Percentiles rank a stretch among this genome's conserved stretches.
These are phyloP conservation scores for Monilinia laxa DNA, from an alignment of 2,329 filamentous ascomycete species.

Conservation along the genomic window DNA sequence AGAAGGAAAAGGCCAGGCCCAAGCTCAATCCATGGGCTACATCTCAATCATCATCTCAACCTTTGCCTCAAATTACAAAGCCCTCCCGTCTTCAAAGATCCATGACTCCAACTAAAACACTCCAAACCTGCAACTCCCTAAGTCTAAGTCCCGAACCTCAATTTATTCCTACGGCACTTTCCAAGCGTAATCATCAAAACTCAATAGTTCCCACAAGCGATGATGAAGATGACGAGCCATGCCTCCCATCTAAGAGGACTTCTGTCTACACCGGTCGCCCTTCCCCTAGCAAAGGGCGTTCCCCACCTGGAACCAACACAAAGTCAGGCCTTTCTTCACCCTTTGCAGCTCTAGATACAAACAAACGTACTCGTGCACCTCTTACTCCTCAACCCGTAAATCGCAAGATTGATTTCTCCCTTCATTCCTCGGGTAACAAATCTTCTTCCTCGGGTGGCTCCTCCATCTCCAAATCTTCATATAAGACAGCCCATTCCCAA, in stretches of 20 bases:
- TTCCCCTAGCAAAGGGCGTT: background rate
- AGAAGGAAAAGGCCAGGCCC: conserved; percentile 9
- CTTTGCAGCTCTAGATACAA: background rate
- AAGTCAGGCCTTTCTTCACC: background rate
- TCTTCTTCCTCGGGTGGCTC: conserved; percentile 16
- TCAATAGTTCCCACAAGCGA: background rate
- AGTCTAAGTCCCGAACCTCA: conserved; percentile 10
- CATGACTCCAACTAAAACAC: background rate
- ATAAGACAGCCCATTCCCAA: conserved; percentile 18
- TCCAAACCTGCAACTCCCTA: conserved; percentile 6
- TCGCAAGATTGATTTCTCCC: conserved; percentile 13
- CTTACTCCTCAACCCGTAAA: conserved; percentile 16
- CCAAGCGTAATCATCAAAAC: conserved; percentile 3
- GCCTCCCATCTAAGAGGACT: background rate
- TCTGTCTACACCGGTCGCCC: background rate
- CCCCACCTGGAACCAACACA: background rate
- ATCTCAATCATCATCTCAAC: conserved; percentile 14
- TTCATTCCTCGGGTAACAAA: conserved; percentile 6
- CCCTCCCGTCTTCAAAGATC: background rate
- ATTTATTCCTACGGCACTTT: background rate
- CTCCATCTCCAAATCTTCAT: conserved; percentile 13
- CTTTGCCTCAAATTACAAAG: conserved; percentile 11
- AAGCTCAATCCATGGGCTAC: conserved; percentile 21
- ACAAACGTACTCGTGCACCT: background rate
- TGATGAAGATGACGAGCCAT: conserved; percentile 10